Evolutionary conservation across 2,329 filamentous ascomycete species (phyloP), one percentile per base, ranked within the genome.

Genomic region (Polychaeton citri): DNA sequence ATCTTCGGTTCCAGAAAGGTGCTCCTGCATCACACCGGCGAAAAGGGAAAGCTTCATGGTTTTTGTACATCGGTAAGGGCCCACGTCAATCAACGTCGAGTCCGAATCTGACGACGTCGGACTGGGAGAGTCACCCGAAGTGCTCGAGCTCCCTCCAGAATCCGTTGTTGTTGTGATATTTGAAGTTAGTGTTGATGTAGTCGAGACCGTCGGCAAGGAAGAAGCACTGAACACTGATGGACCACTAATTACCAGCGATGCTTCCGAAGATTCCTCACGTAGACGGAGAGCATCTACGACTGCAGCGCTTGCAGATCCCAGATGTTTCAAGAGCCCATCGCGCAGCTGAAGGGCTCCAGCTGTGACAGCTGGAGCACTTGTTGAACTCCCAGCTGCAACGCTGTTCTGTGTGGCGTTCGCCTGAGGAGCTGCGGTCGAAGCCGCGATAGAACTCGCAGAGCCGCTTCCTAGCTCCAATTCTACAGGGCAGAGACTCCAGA

Each of bases 401-500:
- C 12, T 4, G 18, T 10, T 16, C 18, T 31, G 34, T 9, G 40
- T 37, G 38, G 17, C 38, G 16, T 30, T 37, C 7, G 19, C 42
- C 8, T n/a, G n/a, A 12, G 24, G 24, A 28, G 24, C 24, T 7
- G 24, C 12, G 15, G 24, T 12, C 12, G 15, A 10, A 7, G 24
- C 24, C 4, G 24, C 3, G 12, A 10, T 15, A 4, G 7, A 15
- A 28, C 12, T 28, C 24, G 12, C 24, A 28, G 12, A 10, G 15
- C 7, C 24, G 7, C 12, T 28, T 10, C 12, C 24, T 3, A 15
- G 15, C 3, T 15, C 24, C 35, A 75, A 59, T 32, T 66, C 53
- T 2, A 71, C 71, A 0, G 76, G 76, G 50, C 76, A 81, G 13
- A 80, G 63, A 34, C 63, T 71, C 72, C 76, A 80, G 28, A 62